Evolutionary conservation across 768 basidiomycete species (phyloP).

Genomic region (Amanita pallidorosea): DNA sequence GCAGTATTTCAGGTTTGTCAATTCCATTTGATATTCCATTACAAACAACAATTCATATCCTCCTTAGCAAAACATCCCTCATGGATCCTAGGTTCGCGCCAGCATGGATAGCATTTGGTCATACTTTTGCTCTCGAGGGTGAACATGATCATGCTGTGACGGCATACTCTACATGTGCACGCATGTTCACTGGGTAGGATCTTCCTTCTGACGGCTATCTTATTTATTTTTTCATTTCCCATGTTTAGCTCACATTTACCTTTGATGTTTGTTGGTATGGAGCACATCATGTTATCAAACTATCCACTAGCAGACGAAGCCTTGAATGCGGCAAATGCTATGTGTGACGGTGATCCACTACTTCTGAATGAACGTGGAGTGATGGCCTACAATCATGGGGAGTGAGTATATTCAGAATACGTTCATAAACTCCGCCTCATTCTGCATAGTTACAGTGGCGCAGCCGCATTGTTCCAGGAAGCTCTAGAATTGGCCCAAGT

Average conservation of each 20-base stretch:
- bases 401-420: constrained; percentile 36
- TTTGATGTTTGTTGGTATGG: constrained; percentile 95
- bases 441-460: constrained; percentile 52
- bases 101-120: constrained; percentile 96
- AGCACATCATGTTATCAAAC: constrained; percentile 87
- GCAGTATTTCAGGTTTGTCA: constrained; percentile 79
- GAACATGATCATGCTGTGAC: constrained; percentile 99
- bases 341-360: constrained; percentile 85
- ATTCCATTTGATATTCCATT: background rate
- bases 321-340: constrained; percentile 64
- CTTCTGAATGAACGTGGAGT: constrained; percentile 90
- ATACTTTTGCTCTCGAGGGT: constrained; percentile 93
- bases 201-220: background rate
- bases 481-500: constrained; percentile 77
- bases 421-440: background rate
- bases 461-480: constrained; percentile 58
- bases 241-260: constrained; percentile 83
- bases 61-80: constrained; percentile 78
- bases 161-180: constrained; percentile 92
- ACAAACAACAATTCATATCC: constrained; percentile 5
- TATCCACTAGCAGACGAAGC: constrained; percentile 78
- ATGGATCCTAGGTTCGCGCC: constrained; percentile 96
- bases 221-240: background rate
- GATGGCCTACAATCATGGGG: constrained; percentile 77
- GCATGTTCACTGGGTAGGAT: constrained; percentile 86